Percentiles rank a stretch among this genome's conserved stretches.
Conservation (phyloP, 495 filamentous ascomycete genomes). For the Tuber aestivum region DNA sequence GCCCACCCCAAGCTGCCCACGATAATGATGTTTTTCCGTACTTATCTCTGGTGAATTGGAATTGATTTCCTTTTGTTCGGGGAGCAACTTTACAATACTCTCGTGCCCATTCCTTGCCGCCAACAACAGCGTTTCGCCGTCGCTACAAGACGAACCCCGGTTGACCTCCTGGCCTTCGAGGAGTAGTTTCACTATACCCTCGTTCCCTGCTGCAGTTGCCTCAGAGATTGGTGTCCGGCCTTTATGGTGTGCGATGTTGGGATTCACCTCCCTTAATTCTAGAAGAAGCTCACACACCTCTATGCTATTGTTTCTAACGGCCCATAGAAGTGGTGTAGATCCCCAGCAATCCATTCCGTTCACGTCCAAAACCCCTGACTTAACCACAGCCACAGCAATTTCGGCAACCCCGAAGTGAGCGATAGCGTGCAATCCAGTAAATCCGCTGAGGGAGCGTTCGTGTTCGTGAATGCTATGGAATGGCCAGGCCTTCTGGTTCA, state of each 20-base stretch:
- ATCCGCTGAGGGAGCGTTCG: not conserved
- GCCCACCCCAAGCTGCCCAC: too few species aligned
- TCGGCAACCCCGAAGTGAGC: not conserved
- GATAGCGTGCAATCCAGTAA: not conserved
- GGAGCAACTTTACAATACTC: too few species aligned
- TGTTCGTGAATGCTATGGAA: too few species aligned
- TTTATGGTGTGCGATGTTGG: not conserved
- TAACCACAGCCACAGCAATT: not conserved
- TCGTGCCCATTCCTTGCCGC: too few species aligned
- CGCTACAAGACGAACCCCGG: not conserved
- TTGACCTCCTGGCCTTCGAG: not conserved
- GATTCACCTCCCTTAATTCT: not conserved
- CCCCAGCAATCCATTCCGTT: not conserved
- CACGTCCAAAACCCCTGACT: not conserved
- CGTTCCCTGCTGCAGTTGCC: slow-evolving; percentile 40
- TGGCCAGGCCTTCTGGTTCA: too few species aligned
- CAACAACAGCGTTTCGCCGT: too few species aligned
- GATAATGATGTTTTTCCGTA: too few species aligned
- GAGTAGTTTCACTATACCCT: slow-evolving; percentile 7
- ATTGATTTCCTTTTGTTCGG: too few species aligned
- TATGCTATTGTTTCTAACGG: not conserved
- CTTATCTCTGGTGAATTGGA: too few species aligned
- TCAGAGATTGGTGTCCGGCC: slow-evolving; percentile 43
- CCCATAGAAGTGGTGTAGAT: not conserved
- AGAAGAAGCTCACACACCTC: not conserved